Evolutionary conservation across 129 eudicot genomes (phyloP).

Genomic region (Helianthus tuberosus): DNA sequence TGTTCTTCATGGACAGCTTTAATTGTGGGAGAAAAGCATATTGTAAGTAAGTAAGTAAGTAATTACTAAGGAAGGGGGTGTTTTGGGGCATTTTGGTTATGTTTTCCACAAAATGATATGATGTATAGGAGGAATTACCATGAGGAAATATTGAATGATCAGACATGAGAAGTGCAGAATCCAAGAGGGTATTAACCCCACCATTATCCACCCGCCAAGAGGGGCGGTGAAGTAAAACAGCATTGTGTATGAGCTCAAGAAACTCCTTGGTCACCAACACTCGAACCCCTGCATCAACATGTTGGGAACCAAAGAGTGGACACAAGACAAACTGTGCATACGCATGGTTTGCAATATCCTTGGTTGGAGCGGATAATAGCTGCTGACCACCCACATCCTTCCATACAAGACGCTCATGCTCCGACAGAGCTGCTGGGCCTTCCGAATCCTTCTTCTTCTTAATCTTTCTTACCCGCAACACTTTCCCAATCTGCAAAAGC

Average conservation of each 20-base stretch:
- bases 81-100: neutral
- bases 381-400: conserved; percentile 37
- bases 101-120: too few relatives aligned
- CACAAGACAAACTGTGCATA: conserved; percentile 69
- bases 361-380: conserved; percentile 60
- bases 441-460: conserved; percentile 46
- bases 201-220: conserved; percentile 76
- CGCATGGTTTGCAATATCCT: conserved; percentile 62
- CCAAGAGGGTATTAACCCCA: conserved; percentile 48
- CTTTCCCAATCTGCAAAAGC: conserved; percentile 64
- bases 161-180: conserved; percentile 76
- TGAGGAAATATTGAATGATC: conserved; percentile 81
- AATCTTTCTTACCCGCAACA: conserved; percentile 71
- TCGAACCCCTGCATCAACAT: conserved; percentile 92
- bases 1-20: conserved; percentile 52
- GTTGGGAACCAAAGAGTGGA: conserved; percentile 73
- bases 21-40: conserved; percentile 10
- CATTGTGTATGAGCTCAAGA: conserved; percentile 65
- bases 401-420: conserved; percentile 71
- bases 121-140: conserved; percentile 12
- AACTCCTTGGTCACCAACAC: conserved; percentile 66
- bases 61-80: neutral
- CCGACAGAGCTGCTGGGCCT: conserved; percentile 50
- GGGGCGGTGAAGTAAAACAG: conserved; percentile 72
- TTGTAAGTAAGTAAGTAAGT: neutral